Conservation (phyloP, 202 grass and related monocot genomes). For the Cymbopogon flexuosus region DNA sequence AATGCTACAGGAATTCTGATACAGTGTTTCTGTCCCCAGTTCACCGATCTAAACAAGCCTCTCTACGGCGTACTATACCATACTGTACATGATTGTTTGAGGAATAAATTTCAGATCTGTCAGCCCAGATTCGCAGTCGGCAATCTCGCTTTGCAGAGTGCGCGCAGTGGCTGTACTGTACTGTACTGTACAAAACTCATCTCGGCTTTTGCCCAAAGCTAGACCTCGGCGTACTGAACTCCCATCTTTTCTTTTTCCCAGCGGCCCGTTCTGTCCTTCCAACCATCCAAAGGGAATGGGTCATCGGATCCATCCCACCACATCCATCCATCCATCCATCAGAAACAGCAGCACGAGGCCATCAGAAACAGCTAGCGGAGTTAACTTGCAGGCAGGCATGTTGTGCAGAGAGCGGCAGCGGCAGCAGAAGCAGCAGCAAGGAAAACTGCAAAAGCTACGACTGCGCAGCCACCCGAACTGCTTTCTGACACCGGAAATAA, state of each 20-base stretch:
- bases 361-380: no score
- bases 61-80: not conserved
- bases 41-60: no score
- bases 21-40: no score
- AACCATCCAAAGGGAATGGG: slow-evolving; percentile 8
- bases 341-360: no score
- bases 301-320: not conserved
- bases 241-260: not conserved
- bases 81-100: not conserved
- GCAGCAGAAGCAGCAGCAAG: not conserved
- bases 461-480: slow-evolving; percentile 7
- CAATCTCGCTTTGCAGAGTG: slow-evolving; percentile 7
- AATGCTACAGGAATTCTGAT: no score
- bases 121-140: slow-evolving; percentile 3
- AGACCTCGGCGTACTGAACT: not conserved
- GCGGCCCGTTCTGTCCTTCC: not conserved
- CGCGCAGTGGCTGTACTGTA: not conserved
- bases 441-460: slow-evolving; percentile 25
- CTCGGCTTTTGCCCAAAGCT: not conserved
- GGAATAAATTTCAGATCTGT: slow-evolving; percentile 18
- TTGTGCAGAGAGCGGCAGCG: slow-evolving; percentile 25
- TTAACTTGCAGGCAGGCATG: slow-evolving; percentile 32
- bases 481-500: slow-evolving; percentile 38
- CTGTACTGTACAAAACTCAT: not conserved
- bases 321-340: not conserved